phyloP scores from a whole-genome alignment of 2,329 filamentous ascomycete genomes.

The Aspergillus sp. region DNA sequence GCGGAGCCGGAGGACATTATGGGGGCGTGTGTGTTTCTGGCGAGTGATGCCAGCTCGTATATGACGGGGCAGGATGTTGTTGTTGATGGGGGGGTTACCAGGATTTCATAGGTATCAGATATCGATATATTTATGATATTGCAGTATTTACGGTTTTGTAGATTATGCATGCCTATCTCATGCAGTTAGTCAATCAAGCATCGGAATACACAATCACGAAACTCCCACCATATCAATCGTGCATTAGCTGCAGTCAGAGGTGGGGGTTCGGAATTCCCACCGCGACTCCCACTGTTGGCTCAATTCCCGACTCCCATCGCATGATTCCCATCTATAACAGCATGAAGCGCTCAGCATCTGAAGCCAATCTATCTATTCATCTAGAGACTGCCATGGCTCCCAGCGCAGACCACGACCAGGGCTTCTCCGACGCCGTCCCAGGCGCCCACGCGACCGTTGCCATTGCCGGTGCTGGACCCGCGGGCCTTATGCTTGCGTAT shows the following conservation, averaged over 20 bases:
- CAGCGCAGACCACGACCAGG: constrained; percentile 26
- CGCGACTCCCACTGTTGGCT: constrained; percentile 18
- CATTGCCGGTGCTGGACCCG: constrained; percentile 46
- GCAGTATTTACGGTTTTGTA: too few relatives aligned
- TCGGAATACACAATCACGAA: too few relatives aligned
- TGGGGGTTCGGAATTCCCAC: neutral
- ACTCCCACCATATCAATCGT: too few relatives aligned
- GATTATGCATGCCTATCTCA: too few relatives aligned
- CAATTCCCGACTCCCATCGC: neutral
- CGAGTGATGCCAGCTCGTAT: constrained; percentile 49
- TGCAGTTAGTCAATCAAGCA: too few relatives aligned
- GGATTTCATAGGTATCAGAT: neutral
- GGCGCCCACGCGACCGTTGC: constrained; percentile 28
- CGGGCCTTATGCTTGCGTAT: constrained; percentile 46
- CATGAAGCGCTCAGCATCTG: constrained; percentile 30
- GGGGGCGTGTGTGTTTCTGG: constrained; percentile 50
- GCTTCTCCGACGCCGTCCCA: constrained; percentile 20
- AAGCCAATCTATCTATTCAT: constrained; percentile 26
- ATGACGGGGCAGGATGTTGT: constrained; percentile 49
- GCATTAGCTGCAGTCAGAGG: neutral
- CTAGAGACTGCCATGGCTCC: constrained; percentile 26
- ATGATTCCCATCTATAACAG: neutral
- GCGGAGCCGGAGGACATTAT: constrained; percentile 53
- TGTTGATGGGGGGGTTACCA: constrained; percentile 46
- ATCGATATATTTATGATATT: too few relatives aligned